Base-by-base conservation (phyloP, 176 grass and related monocot species). In the Bothriochloa decipiens region DNA sequence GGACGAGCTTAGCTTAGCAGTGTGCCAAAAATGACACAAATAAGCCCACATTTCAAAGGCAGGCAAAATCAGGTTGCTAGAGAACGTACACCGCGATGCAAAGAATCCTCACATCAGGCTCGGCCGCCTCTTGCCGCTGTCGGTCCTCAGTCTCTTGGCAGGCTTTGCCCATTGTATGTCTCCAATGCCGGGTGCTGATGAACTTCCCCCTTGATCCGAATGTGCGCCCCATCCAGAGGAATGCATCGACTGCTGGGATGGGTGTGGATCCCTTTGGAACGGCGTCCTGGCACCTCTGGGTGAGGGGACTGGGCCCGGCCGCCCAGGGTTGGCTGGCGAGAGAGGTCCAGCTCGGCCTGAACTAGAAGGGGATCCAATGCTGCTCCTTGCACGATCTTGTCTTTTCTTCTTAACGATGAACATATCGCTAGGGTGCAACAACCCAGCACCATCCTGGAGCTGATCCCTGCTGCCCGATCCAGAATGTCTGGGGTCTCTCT, bases 141-240 rank as follows among this genome's bases (percentile, higher is more conserved):
- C 97, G 5, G 97, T 96, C 79, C 97, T 91, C 86, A 42, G 81
- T 84, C 86, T 91, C 88, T 96, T 96, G 72, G 84, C 91, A 70
- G 93, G 93, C 75, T 94, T 99, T 7, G 97, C 97, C 97, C 97
- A 99, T 40, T 96, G 97, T 76, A 99, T 89, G 68, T 94, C 97
- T n/a, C 91, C 93, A 26, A 96, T 96, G 62, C 93, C 90, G 0
- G 82, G 84, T 0, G 62, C 41, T 2, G 78, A 82, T 0, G 81
- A 89, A 45, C 55, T 83, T 0, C 79, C 88, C 2, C 80, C 89
- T 3, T 77, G 86, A 18, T 88, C 90, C 1, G 74, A 74, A 13
- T 85, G 82, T 1, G 77, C 36, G 12, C 82, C 86, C 96, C 93
- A 94, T 39, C 88, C 84, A 7, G 86, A 72, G 16, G 88, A 70